Conservation (phyloP, 2,329 filamentous ascomycete species). For the Hyphodiscus sp. region DNA sequence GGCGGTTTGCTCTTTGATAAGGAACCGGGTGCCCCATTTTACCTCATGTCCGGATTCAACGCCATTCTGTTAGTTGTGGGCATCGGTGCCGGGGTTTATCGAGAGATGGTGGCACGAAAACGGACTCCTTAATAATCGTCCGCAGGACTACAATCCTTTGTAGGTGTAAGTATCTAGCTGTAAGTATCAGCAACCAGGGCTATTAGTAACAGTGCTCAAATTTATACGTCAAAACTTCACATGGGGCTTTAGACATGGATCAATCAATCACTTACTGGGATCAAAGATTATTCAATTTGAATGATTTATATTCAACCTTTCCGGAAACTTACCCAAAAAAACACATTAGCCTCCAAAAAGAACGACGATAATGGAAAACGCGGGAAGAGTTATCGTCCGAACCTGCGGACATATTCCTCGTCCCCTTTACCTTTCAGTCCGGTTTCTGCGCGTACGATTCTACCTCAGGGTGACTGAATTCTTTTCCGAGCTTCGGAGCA, state of each 20-base stretch:
- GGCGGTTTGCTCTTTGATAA: slow-evolving; percentile 82
- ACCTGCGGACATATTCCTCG: too few species aligned
- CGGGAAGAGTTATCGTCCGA: too few species aligned
- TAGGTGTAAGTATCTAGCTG: neutral
- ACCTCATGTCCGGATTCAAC: slow-evolving; percentile 90
- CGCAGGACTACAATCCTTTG: neutral
- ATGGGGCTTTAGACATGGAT: neutral
- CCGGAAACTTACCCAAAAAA: too few species aligned
- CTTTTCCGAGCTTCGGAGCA: too few species aligned
- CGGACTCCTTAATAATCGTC: neutral
- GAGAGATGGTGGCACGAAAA: slow-evolving; percentile 18
- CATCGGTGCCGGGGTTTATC: slow-evolving; percentile 24
- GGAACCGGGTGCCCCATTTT: slow-evolving; percentile 77
- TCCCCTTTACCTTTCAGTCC: too few species aligned
- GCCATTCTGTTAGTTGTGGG: slow-evolving; percentile 54
- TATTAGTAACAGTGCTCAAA: neutral
- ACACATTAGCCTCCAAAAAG: too few species aligned
- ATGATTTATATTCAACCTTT: too few species aligned
- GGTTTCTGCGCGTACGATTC: too few species aligned
- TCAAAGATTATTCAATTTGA: too few species aligned
- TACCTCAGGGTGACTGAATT: too few species aligned
- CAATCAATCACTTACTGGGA: neutral
- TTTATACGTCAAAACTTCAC: neutral
- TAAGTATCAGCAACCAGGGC: neutral
- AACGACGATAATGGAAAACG: too few species aligned